phyloP scores from a whole-genome alignment of 179 eudicot species.

The Patellifolia procumbens region DNA sequence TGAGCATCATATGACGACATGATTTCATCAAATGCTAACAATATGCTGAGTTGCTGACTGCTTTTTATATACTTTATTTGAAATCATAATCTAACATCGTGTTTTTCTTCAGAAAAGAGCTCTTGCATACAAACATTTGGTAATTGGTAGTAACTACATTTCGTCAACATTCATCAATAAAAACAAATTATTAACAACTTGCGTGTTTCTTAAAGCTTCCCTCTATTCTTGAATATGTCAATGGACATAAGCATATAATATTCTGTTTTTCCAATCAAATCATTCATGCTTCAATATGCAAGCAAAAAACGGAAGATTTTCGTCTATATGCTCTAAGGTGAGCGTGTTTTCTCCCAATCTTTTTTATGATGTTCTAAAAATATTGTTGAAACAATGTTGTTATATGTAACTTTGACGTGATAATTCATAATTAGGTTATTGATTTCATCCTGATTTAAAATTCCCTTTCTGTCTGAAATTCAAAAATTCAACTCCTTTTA shows the following conservation, averaged over 20 bases:
- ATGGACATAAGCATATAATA: background rate
- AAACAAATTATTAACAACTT: background rate
- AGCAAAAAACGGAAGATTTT: background rate
- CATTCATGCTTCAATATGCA: background rate
- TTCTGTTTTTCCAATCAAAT: background rate
- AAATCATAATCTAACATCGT: background rate
- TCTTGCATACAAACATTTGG: no score
- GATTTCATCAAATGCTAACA: background rate
- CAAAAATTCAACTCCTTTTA: no score
- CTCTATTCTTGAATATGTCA: background rate
- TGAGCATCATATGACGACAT: constrained; percentile 16
- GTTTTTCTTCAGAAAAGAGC: background rate
- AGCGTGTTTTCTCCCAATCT: no score
- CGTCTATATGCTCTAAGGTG: background rate
- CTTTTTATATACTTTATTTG: background rate
- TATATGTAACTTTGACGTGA: background rate
- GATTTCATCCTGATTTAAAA: background rate
- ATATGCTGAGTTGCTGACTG: background rate
- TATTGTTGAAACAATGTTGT: background rate
- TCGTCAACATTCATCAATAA: background rate
- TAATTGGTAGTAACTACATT: background rate
- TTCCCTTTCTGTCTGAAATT: no score
- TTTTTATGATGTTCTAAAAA: no score
- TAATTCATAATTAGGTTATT: background rate
- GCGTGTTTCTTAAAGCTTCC: constrained; percentile 1